These are phyloP conservation scores for Fusarium sambucinum DNA, from an alignment of 2,329 filamentous ascomycete genomes.

Conservation along the genomic window DNA sequence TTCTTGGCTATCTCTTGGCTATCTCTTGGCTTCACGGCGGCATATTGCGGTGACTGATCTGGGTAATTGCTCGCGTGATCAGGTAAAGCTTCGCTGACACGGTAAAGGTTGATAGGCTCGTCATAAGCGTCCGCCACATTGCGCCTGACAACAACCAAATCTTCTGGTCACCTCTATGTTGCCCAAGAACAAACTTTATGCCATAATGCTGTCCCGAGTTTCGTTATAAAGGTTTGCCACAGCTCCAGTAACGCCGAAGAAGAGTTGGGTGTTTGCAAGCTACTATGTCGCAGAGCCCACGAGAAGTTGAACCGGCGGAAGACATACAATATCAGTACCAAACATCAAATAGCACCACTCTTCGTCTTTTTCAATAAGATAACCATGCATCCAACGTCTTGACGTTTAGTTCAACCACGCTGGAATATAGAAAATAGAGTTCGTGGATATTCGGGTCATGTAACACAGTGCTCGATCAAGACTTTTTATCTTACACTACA, in stretches of 20 bases:
- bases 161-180: fast-evolving
- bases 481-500: too few species aligned
- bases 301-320: background rate
- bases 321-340: background rate
- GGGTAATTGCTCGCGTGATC: background rate
- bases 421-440: too few species aligned
- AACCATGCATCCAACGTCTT: too few species aligned
- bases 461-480: too few species aligned
- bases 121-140: background rate
- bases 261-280: fast-evolving
- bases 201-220: fast-evolving
- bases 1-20: constrained; percentile 7
- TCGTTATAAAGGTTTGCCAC: fast-evolving
- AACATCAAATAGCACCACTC: too few species aligned
- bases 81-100: background rate
- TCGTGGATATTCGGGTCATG: too few species aligned
- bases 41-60: background rate
- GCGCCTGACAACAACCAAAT: background rate
- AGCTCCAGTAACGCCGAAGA: background rate
- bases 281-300: background rate
- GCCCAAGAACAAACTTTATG: background rate
- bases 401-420: too few species aligned
- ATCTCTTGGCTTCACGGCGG: constrained; percentile 2
- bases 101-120: background rate
- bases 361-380: too few species aligned